Base-by-base conservation (phyloP, 345 rosid genomes). In the Trapa incisa region DNA sequence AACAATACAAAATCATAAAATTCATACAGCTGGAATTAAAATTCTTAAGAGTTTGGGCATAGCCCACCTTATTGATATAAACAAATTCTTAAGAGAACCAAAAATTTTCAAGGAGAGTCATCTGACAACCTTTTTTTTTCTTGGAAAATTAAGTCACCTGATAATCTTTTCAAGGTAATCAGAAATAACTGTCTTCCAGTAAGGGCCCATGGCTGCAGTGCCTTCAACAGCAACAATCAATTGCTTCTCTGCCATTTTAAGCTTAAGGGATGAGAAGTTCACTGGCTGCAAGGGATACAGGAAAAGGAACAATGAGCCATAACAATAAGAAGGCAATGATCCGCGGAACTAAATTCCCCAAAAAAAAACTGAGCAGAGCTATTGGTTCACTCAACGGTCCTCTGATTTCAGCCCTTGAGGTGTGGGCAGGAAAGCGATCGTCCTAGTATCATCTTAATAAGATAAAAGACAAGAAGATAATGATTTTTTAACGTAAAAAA, bases 131-230 rank as follows among this genome's bases (percentile, higher is more conserved):
- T 94, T 94, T 29, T 88, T 22, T 22, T 22, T 22, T 22, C 29
- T 22, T 22, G 29, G 29, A 22, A 22, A 22, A 22, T 22, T 22
- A 22, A 33, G 4, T 62, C 45, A 89, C 97, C 96, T 84, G 79
- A 94, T 81, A 14, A 91, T 94, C 80, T 94, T 94, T 29, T 88
- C 91, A 48, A 94, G 87, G 75, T 94, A 94, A 76, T 94, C 96
- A 53, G 89, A 82, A 63, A 88, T 70, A 33, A 94, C 72, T 67
- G 81, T 73, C 1, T 80, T 75, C 97, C 99, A 94, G 81, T 79
- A 85, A 42, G 95, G 92, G 12, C 97, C 99, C 85, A 94, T 75
- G 50, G 97, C 96, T 0, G 96, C 96, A 5, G 97, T 91, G 48
- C 91, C 89, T 84, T 94, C 99, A 14, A 90, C 82, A 67, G 84